Conservation (phyloP, 345 rosid genomes). For the Draba incana region DNA sequence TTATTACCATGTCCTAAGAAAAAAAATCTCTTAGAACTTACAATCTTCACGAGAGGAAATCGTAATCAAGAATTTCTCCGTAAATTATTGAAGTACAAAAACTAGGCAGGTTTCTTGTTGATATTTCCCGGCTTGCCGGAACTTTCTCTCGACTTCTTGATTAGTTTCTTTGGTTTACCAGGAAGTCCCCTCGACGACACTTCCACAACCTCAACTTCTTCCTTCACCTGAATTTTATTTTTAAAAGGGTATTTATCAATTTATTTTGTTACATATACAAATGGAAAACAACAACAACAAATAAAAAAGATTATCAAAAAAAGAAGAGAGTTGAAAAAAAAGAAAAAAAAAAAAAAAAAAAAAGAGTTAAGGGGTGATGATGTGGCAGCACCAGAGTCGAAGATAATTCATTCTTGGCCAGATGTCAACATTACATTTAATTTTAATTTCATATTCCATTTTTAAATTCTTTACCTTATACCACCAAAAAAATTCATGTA, state of each 20-base stretch:
- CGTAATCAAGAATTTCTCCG: neutral
- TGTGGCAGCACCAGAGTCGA: slow-evolving; percentile 14
- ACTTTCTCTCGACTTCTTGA: slow-evolving; percentile 33
- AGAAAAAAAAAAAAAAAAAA: too few species aligned
- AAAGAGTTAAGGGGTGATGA: slow-evolving; percentile 4
- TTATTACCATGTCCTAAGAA: neutral
- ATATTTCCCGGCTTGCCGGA: slow-evolving; percentile 31
- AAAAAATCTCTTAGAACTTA: neutral
- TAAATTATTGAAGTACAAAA: neutral
- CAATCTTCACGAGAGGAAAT: slow-evolving; percentile 11
- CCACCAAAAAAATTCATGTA: neutral
- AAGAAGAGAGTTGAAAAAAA: too few species aligned
- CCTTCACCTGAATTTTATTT: slow-evolving; percentile 9
- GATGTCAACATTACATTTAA: slow-evolving; percentile 9
- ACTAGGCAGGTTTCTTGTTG: slow-evolving; percentile 14
- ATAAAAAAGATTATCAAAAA: neutral
- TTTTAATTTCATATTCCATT: neutral
- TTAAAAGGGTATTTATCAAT: neutral
- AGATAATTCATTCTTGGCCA: slow-evolving; percentile 8
- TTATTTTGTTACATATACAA: neutral
- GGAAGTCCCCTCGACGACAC: slow-evolving; percentile 35
- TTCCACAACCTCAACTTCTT: slow-evolving; percentile 26
- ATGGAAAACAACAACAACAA: neutral
- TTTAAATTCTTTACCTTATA: neutral
- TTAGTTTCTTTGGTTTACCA: slow-evolving; percentile 8